These are phyloP conservation scores for Barnettozyma sp. DNA, from an alignment of 805 yeast species.

Conservation along the genomic window DNA sequence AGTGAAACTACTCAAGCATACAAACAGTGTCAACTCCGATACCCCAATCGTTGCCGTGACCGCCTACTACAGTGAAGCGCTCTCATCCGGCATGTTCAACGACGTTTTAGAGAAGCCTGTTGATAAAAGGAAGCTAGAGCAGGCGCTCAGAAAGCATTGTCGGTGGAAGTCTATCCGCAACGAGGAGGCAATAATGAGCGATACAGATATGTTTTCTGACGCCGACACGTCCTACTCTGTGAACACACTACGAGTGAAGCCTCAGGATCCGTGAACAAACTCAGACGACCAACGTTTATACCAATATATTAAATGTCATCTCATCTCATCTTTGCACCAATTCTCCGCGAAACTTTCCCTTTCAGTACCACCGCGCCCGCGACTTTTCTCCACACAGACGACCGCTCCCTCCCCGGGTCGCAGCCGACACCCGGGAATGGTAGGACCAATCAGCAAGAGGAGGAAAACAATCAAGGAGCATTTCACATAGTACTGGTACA, in stretches of 20 bases:
- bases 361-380: background rate
- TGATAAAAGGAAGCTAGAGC: constrained; percentile 15
- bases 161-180: constrained; percentile 18
- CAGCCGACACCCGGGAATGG: constrained; percentile 12
- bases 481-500: too few relatives aligned
- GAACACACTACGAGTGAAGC: background rate
- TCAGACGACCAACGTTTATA: too few relatives aligned
- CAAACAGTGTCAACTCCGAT: constrained; percentile 66
- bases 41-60: constrained; percentile 78
- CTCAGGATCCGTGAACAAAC: background rate
- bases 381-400: too few relatives aligned
- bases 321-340: too few relatives aligned
- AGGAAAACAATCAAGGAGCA: constrained; percentile 11
- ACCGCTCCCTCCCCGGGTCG: too few relatives aligned
- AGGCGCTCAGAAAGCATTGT: constrained; percentile 22
- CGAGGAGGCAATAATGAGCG: constrained; percentile 25
- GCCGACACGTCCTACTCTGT: constrained; percentile 26
- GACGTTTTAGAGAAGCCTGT: constrained; percentile 72
- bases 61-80: constrained; percentile 64
- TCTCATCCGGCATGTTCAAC: constrained; percentile 40
- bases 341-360: background rate
- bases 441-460: constrained; percentile 10
- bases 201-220: constrained; percentile 25
- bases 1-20: constrained; percentile 64
- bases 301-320: too few relatives aligned